phyloP scores from a whole-genome alignment of 306 rosid species.

The Acacia acuminata region DNA sequence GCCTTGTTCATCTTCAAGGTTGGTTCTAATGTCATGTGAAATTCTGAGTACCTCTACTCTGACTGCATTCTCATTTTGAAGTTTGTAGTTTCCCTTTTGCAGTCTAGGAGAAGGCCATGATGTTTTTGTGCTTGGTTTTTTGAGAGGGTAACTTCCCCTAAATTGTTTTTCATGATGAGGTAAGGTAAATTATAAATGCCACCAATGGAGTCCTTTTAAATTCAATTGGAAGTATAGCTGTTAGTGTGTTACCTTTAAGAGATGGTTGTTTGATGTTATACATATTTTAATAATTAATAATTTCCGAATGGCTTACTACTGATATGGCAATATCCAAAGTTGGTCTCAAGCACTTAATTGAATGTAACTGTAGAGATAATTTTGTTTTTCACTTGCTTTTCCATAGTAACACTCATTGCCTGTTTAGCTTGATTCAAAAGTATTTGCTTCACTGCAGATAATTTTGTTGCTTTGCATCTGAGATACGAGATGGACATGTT shows the following conservation, averaged over 20 bases:
- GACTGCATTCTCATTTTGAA: no score
- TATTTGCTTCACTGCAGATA: conserved; percentile 60
- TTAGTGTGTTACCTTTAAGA: neutral
- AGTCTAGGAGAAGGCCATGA: no score
- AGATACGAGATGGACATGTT: conserved; percentile 99
- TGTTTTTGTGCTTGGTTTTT: conserved; percentile 19
- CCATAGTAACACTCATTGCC: neutral
- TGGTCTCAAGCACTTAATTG: neutral
- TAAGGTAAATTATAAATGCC: neutral
- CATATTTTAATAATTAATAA: conserved; percentile 2
- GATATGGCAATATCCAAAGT: conserved; percentile 17
- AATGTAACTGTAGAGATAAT: conserved; percentile 13
- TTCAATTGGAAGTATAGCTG: conserved; percentile 5
- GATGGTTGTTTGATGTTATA: neutral
- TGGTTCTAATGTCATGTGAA: no score
- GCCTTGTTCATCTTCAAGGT: no score
- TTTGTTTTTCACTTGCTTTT: neutral
- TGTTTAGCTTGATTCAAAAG: conserved; percentile 31
- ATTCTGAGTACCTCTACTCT: no score
- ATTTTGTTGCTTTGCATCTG: conserved; percentile 83
- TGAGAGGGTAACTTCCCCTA: neutral
- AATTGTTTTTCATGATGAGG: neutral
- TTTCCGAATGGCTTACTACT: neutral
- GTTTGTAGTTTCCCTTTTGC: no score
- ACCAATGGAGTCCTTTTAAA: neutral